phyloP scores from a whole-genome alignment of 2,329 filamentous ascomycete genomes.

The Celoporthe dispersa region DNA sequence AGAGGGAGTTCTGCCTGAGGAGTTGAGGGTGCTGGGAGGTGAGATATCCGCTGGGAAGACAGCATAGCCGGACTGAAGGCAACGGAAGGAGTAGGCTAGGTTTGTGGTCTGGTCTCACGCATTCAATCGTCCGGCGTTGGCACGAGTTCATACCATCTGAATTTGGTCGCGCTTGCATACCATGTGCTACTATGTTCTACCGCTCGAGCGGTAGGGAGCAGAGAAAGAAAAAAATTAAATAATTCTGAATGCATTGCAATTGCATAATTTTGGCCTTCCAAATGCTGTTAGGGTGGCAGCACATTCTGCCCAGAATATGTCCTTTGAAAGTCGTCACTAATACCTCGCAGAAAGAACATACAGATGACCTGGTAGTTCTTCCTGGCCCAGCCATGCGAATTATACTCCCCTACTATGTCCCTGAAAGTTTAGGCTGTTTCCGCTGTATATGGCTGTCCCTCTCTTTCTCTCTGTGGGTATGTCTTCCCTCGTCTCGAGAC shows the following conservation, averaged over 20 bases:
- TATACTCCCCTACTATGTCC: not conserved
- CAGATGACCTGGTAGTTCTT: not conserved
- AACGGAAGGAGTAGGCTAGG: constrained; percentile 4
- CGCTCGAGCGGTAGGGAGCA: not conserved
- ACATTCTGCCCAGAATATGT: not conserved
- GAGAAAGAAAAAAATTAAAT: not conserved
- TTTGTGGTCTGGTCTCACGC: not conserved
- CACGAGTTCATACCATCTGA: not conserved
- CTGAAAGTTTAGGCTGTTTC: not conserved
- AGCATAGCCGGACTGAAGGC: constrained; percentile 2
- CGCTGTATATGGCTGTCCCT: not conserved
- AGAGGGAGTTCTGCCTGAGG: constrained; percentile 50
- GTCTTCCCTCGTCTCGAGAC: not conserved
- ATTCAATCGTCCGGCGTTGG: not conserved
- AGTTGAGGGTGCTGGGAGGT: not conserved
- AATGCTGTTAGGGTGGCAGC: not conserved
- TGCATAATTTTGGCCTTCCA: not conserved
- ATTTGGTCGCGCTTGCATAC: not conserved
- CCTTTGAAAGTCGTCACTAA: not conserved
- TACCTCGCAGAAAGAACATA: not conserved
- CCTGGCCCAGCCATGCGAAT: not conserved
- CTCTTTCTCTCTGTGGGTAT: not conserved
- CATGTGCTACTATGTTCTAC: not conserved
- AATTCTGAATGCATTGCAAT: not conserved
- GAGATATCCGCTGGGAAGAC: not conserved